phyloP scores from a whole-genome alignment of 2,329 filamentous ascomycete species.

The Ophiocordyceps polyrhachis-furcata region DNA sequence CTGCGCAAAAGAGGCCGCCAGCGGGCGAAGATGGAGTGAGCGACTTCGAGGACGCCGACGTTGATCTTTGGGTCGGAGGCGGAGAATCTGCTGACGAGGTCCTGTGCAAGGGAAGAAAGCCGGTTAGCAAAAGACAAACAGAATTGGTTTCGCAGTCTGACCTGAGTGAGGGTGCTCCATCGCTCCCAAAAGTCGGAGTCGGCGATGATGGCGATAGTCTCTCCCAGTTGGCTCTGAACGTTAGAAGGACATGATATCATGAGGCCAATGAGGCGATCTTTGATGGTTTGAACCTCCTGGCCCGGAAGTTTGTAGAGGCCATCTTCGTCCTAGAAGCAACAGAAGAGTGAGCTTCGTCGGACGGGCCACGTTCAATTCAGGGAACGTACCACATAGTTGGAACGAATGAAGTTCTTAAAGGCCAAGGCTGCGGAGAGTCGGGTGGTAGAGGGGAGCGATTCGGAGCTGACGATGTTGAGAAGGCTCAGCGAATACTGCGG shows the following conservation, averaged over 20 bases:
- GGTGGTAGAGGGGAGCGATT: conserved; percentile 53
- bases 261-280: conserved; percentile 82
- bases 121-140: no score
- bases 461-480: conserved; percentile 74
- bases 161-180: conserved; percentile 89
- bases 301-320: conserved; percentile 75
- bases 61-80: conserved; percentile 68
- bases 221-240: conserved; percentile 85
- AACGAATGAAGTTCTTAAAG: conserved; percentile 97
- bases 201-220: conserved; percentile 91
- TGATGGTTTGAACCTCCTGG: conserved; percentile 77
- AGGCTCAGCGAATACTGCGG: conserved; percentile 76
- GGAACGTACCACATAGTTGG: conserved; percentile 62
- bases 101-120: conserved; percentile 23
- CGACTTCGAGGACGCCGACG: conserved; percentile 87
- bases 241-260: conserved; percentile 84
- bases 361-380: background rate
- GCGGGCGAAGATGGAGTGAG: conserved; percentile 91
- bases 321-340: conserved; percentile 53
- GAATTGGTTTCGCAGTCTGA: conserved; percentile 12
- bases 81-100: conserved; percentile 76
- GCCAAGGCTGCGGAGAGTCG: conserved; percentile 76
- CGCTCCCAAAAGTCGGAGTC: conserved; percentile 94
- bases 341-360: conserved; percentile 4
- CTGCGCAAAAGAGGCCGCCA: conserved; percentile 91